Evolutionary conservation across 306 rosid genomes (phyloP).

Genomic region (Cucurbita argyrosperma): DNA sequence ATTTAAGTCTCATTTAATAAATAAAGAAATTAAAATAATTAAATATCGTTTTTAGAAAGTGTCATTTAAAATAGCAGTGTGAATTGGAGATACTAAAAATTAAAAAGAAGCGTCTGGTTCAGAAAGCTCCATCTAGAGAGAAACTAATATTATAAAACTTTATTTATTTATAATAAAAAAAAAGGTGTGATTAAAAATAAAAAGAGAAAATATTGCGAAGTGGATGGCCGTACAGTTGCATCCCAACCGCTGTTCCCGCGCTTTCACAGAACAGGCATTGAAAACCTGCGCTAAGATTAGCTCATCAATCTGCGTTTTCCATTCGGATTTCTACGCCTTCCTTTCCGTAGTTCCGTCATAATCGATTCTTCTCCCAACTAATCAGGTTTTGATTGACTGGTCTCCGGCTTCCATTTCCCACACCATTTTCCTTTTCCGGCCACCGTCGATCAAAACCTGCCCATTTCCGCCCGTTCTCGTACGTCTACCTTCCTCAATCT

Average conservation of each 20-base stretch:
- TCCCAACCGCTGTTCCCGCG: slow-evolving; percentile 37
- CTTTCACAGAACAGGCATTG: slow-evolving; percentile 21
- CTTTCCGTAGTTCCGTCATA: slow-evolving; percentile 9
- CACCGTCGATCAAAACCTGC: slow-evolving; percentile 21
- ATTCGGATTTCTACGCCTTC: slow-evolving; percentile 15
- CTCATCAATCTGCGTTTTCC: slow-evolving; percentile 4
- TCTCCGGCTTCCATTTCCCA: slow-evolving; percentile 16
- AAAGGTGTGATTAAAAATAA: not conserved
- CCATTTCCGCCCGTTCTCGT: not conserved
- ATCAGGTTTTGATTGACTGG: slow-evolving; percentile 36
- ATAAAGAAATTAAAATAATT: not conserved
- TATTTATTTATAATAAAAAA: not conserved
- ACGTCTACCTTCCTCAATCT: no score
- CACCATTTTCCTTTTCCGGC: slow-evolving; percentile 6
- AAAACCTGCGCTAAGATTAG: slow-evolving; percentile 9
- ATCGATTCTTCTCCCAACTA: slow-evolving; percentile 7
- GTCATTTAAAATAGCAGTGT: not conserved
- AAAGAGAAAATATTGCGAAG: not conserved
- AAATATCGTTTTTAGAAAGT: not conserved
- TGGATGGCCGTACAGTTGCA: not conserved
- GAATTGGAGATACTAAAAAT: not conserved
- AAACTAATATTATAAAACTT: not conserved
- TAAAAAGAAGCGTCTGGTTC: not conserved
- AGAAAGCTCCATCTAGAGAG: not conserved
- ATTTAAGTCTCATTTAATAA: no score